Conservation (phyloP, 106 monocot genomes). For the Agapanthus africanus region DNA sequence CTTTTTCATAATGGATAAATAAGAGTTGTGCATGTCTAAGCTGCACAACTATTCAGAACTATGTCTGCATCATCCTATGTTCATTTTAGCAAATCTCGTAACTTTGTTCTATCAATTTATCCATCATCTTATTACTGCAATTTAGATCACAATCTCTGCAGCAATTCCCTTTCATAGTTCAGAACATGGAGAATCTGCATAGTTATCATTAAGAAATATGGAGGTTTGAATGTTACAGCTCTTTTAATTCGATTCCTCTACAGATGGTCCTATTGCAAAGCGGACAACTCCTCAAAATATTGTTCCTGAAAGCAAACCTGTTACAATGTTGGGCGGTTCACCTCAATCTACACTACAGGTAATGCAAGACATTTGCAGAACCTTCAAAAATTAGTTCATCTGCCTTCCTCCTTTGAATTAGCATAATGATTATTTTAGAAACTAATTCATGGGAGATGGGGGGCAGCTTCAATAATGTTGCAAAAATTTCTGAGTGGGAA, state of each 20-base stretch:
- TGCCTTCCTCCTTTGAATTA: background rate
- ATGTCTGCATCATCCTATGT: background rate
- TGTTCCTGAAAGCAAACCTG: slow-evolving; percentile 28
- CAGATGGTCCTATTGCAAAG: slow-evolving; percentile 91
- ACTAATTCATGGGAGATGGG: background rate
- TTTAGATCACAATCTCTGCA: background rate
- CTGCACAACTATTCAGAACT: background rate
- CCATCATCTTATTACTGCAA: too few species aligned
- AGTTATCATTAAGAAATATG: background rate
- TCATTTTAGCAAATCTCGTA: background rate
- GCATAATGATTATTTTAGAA: background rate
- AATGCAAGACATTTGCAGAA: slow-evolving; percentile 3
- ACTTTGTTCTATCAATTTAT: too few species aligned
- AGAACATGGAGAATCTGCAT: background rate
- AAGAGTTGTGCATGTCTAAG: background rate
- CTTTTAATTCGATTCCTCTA: slow-evolving; percentile 1
- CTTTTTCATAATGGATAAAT: background rate
- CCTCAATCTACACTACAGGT: slow-evolving; percentile 37
- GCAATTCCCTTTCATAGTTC: background rate
- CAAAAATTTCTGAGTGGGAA: background rate
- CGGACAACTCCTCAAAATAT: slow-evolving; percentile 18
- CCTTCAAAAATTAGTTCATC: background rate
- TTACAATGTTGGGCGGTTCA: slow-evolving; percentile 16
- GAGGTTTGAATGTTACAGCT: background rate
- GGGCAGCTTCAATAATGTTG: background rate